These are phyloP conservation scores for Xerocomus spinulosus DNA, from an alignment of 768 basidiomycete species.

Conservation along the genomic window DNA sequence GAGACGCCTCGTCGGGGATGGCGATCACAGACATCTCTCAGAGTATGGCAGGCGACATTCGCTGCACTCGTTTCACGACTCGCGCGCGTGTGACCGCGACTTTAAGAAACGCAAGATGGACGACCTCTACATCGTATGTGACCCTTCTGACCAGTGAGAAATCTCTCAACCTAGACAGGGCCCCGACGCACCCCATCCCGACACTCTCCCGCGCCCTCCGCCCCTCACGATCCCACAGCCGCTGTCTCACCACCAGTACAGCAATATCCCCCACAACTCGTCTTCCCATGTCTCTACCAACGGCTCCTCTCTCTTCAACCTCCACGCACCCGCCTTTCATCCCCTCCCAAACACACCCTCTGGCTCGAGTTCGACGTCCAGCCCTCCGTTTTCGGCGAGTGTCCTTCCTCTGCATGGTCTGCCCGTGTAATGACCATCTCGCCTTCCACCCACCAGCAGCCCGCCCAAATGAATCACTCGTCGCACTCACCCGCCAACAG, in stretches of 20 bases:
- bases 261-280: constrained; percentile 37
- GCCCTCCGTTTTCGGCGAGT: constrained; percentile 88
- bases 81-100: constrained; percentile 50
- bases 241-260: constrained; percentile 46
- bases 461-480: constrained; percentile 60
- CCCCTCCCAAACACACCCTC: constrained; percentile 67
- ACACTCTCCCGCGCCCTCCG: constrained; percentile 40
- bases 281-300: constrained; percentile 36
- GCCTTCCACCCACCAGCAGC: constrained; percentile 50
- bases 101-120: constrained; percentile 63
- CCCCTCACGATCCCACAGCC: constrained; percentile 62
- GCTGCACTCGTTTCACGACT: constrained; percentile 44
- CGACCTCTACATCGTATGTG: constrained; percentile 48
- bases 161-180: constrained; percentile 31
- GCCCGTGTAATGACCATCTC: constrained; percentile 48
- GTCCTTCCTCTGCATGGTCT: constrained; percentile 40
- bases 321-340: constrained; percentile 54
- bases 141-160: neutral
- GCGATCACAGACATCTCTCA: constrained; percentile 35
- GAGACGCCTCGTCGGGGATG: constrained; percentile 57
- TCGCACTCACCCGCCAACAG: constrained; percentile 49
- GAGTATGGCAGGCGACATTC: constrained; percentile 46
- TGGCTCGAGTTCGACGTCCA: constrained; percentile 68
- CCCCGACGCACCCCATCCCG: constrained; percentile 41
- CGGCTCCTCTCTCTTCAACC: constrained; percentile 44